Base-by-base conservation (phyloP, 2,329 filamentous ascomycete species). In the Calonectria crousiana region DNA sequence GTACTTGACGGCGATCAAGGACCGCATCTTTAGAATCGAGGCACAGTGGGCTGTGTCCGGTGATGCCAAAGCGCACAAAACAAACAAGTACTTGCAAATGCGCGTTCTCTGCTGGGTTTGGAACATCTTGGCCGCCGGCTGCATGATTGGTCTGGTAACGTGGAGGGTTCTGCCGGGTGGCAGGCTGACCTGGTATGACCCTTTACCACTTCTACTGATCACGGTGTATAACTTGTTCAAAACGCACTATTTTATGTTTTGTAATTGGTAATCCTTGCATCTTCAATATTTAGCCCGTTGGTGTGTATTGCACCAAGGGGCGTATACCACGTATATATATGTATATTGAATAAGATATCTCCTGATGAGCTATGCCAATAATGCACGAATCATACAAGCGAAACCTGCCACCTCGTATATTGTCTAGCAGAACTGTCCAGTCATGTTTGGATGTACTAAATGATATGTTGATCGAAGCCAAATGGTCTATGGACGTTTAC, bases 181-280 rank as follows among this genome's bases (percentile, higher is more conserved):
- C 6, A n/a, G n/a, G 4, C 30, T 66, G 6, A 18, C 14, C 8
- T 66, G 62, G 62, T 66, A 49, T 20, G 41, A 66, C 16, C 38
- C 62, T 38, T 11, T 66, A 4, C 62, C 62, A 6, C 62, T 66
- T 10, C 6, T 66, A 5, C 10, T 66, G 1, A 49, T 66, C 5
- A 36, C 20, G 3, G 44, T 41, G 18, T 66, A 66, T 18, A 66
- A 66, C 44, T 26, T 66, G 38, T 36, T 23, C 28, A 51, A 34
- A 16, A n/a, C 62, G 1, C 62, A 66, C 18, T 51, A 51, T 51
- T 66, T 66, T 20, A 66, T 66, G 62, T 66, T 66, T 26, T 66
- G 62, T 28, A 66, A 66, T 23, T 66, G 62, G 62, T 66, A 51
- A 47, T 23, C n/a, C 10, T 47, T 47, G 10, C 10, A 3, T 20